Percentiles rank a stretch among this genome's conserved stretches.
These are phyloP conservation scores for Pyrenophora seminiperda DNA, from an alignment of 2,329 filamentous ascomycete genomes.

Conservation along the genomic window DNA sequence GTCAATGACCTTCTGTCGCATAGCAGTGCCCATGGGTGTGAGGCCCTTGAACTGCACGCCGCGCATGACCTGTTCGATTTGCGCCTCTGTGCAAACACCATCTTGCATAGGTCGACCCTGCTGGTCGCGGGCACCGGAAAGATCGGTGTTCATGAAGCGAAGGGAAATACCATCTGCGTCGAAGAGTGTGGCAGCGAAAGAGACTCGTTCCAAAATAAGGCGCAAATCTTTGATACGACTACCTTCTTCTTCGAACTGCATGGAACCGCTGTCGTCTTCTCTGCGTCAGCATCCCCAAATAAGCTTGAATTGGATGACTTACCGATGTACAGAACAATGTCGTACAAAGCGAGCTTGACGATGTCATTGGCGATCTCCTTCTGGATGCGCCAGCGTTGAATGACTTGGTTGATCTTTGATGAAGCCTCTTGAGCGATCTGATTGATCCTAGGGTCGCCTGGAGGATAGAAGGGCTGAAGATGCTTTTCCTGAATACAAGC, in stretches of 20 bases:
- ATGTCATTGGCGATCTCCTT: conserved; percentile 67
- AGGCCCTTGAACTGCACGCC: conserved; percentile 68
- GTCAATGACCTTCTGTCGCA: conserved; percentile 68
- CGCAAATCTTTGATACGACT: conserved; percentile 69
- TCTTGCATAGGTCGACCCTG: conserved; percentile 53
- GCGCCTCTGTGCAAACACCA: conserved; percentile 61
- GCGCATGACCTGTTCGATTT: conserved; percentile 63
- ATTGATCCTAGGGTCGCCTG: conserved; percentile 57
- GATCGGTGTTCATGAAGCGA: conserved; percentile 71
- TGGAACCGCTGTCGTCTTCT: conserved; percentile 69
- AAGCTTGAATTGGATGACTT: conserved; percentile 6
- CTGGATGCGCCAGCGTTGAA: conserved; percentile 61
- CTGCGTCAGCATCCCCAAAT: conserved; percentile 15
- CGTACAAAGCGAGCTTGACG: conserved; percentile 66
- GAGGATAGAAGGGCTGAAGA: conserved; percentile 64
- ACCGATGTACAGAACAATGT: conserved; percentile 65
- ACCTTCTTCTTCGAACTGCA: conserved; percentile 70
- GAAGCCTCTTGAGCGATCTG: conserved; percentile 58
- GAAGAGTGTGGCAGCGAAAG: conserved; percentile 70
- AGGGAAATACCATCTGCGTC: conserved; percentile 70
- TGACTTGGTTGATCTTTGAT: conserved; percentile 60
- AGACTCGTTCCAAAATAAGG: conserved; percentile 66
- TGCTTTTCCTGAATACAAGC: conserved; percentile 64
- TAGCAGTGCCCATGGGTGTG: conserved; percentile 68
- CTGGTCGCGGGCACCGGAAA: conserved; percentile 33